phyloP scores from a whole-genome alignment of 2,329 filamentous ascomycete species.

The Zalaria obscura region DNA sequence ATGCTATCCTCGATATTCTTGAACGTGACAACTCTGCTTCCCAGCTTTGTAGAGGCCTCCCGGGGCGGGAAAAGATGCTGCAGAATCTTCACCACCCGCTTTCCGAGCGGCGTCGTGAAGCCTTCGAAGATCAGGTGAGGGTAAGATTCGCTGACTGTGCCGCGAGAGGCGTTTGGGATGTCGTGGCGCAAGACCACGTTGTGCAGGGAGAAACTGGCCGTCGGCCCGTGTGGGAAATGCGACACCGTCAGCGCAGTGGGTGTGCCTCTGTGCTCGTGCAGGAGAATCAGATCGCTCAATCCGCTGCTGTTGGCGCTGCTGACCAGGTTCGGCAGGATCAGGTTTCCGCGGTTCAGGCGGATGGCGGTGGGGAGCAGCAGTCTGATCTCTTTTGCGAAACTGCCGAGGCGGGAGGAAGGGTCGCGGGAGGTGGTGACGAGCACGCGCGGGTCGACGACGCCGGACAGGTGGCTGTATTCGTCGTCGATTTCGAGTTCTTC shows the following conservation, averaged over 20 bases:
- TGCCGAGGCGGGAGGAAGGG: constrained; percentile 68
- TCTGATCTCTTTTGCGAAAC: constrained; percentile 86
- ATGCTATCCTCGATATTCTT: constrained; percentile 81
- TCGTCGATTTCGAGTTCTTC: constrained; percentile 68
- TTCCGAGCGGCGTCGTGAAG: constrained; percentile 68
- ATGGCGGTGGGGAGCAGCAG: constrained; percentile 74
- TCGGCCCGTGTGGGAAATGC: constrained; percentile 80
- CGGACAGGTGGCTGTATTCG: constrained; percentile 83
- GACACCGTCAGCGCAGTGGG: constrained; percentile 80
- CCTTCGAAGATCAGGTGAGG: constrained; percentile 94
- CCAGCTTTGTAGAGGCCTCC: constrained; percentile 67
- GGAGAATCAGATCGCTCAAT: constrained; percentile 69
- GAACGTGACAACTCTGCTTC: constrained; percentile 81
- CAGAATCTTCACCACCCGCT: constrained; percentile 73
- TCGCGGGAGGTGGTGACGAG: constrained; percentile 85
- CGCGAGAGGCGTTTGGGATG: constrained; percentile 74
- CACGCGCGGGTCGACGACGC: constrained; percentile 76
- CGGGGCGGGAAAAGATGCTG: constrained; percentile 91
- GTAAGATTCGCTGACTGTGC: constrained; percentile 83
- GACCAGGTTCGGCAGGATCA: constrained; percentile 75
- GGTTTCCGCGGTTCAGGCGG: constrained; percentile 79
- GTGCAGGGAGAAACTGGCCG: constrained; percentile 73
- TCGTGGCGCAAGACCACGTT: constrained; percentile 89
- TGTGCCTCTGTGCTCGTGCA: constrained; percentile 86
- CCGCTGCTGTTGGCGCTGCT: constrained; percentile 66